Evolutionary conservation across 805 yeast genomes (phyloP), one percentile per base, ranked within the genome.

Genomic region (Yueomyces sp.): DNA sequence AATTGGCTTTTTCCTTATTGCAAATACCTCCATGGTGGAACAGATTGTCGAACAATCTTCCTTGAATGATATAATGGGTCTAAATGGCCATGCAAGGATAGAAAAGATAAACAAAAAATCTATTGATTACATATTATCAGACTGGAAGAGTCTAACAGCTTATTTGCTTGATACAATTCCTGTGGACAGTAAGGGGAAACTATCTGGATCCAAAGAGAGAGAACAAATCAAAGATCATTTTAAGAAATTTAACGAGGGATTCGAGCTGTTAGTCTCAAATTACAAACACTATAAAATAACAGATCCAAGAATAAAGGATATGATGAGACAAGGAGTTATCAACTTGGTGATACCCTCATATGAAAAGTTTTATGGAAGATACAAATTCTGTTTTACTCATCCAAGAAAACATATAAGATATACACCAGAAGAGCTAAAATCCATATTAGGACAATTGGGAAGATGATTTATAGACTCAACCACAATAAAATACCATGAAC

Each of bases 141-240:
- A 76, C 50, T 90, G 97, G 97, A 81, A 82, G 49, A 71, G 71
- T 45, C 77, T 84, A 28, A 86, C 95, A 3, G 71, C 84, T 27
- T 72, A 76, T 42, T 69, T 90, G 41, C 79, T 90, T 72, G 94
- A 83, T 52, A 82, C 95, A 2, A 77, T 81, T 11, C 77, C 77
- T 31, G 69, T 73, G 26, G 68, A 69, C 43, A 70, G 74, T 37
- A 44, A 59, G 26, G 74, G 73, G 34, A 72, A 66, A 49, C 36
- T 44, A 26, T 28, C 41, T 4, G 66, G 76, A 39, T 76, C 77
- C n/a, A 82, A 84, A 51, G 95, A 86, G 50, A 76, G 77, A 49
- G 95, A 86, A 43, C 75, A 70, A 41, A 76, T 86, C 44, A 92
- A 90, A 55, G 96, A 92, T 47, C 77, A 85, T 55, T 86, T 85